Evolutionary conservation across 441 rosid genomes (phyloP).

Genomic region (Capsella rubella): DNA sequence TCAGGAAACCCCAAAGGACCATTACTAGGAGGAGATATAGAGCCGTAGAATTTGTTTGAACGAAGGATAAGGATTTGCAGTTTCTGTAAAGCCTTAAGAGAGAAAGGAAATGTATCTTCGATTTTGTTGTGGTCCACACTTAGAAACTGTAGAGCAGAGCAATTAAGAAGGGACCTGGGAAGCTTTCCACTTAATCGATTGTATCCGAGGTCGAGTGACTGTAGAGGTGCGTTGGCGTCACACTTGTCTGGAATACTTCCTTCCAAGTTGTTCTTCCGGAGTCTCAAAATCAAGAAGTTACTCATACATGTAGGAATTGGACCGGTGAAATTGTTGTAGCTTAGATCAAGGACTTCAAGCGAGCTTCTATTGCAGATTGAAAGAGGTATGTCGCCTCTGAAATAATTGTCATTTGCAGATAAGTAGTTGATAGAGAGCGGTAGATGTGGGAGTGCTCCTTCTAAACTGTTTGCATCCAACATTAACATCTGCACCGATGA

Average conservation of each 20-base stretch:
- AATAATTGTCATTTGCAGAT: neutral
- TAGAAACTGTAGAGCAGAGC: conserved; percentile 48
- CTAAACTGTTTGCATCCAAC: neutral
- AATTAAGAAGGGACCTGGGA: conserved; percentile 53
- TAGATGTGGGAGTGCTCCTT: conserved; percentile 11
- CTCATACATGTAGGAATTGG: neutral
- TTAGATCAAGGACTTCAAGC: conserved; percentile 43
- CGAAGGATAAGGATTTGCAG: neutral
- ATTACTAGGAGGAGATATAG: conserved; percentile 4
- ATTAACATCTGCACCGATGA: neutral
- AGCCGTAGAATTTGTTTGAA: conserved; percentile 11
- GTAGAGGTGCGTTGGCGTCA: neutral
- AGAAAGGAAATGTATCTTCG: conserved; percentile 56
- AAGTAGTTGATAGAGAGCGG: conserved; percentile 4
- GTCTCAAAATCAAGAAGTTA: neutral
- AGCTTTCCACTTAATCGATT: conserved; percentile 51
- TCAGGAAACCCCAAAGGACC: neutral
- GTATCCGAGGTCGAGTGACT: conserved; percentile 17
- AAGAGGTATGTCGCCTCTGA: conserved; percentile 2
- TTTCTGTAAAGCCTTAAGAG: conserved; percentile 42
- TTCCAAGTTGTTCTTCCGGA: conserved; percentile 2
- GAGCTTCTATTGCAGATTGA: conserved; percentile 11
- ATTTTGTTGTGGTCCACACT: conserved; percentile 52
- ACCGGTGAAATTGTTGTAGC: conserved; percentile 25
- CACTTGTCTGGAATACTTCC: conserved; percentile 10